Evolutionary conservation across 2,329 filamentous ascomycete genomes (phyloP).

Genomic region (Calonectria pseudoreteaudii): DNA sequence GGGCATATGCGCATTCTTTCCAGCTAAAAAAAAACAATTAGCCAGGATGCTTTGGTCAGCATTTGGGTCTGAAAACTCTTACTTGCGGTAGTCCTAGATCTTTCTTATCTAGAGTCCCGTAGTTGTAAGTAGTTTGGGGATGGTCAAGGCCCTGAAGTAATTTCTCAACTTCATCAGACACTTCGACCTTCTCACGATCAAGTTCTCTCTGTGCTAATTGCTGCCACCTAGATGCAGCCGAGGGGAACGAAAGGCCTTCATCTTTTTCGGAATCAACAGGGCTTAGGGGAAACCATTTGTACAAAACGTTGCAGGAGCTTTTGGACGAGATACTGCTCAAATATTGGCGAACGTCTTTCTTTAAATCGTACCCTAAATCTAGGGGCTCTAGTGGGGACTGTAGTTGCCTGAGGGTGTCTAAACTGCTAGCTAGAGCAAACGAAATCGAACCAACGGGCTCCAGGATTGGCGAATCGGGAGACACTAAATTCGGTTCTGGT

Average conservation of each 20-base stretch:
- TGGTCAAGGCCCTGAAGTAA: neutral
- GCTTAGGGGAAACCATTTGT: conserved; percentile 47
- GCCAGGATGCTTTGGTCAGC: neutral
- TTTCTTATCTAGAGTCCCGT: neutral
- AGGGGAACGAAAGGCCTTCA: conserved; percentile 44
- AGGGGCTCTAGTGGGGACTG: conserved; percentile 38
- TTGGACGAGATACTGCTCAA: conserved; percentile 30
- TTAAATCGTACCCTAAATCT: conserved; percentile 37
- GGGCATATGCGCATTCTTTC: conserved; percentile 19
- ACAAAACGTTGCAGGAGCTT: conserved; percentile 33
- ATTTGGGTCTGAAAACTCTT: neutral
- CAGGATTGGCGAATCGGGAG: neutral
- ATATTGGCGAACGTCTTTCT: conserved; percentile 39
- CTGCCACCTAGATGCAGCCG: conserved; percentile 33
- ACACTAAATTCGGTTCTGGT: neutral
- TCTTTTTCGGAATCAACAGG: conserved; percentile 38
- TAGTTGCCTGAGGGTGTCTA: conserved; percentile 17
- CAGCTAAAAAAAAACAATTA: neutral
- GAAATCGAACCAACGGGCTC: neutral
- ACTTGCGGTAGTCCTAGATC: conserved; percentile 24
- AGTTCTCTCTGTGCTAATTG: conserved; percentile 42
- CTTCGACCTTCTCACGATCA: conserved; percentile 36
- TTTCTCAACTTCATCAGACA: neutral
- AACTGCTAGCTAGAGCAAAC: conserved; percentile 1
- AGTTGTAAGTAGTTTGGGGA: neutral